Conservation (phyloP, 495 filamentous ascomycete genomes). For the Chaetomium cochliodes region DNA sequence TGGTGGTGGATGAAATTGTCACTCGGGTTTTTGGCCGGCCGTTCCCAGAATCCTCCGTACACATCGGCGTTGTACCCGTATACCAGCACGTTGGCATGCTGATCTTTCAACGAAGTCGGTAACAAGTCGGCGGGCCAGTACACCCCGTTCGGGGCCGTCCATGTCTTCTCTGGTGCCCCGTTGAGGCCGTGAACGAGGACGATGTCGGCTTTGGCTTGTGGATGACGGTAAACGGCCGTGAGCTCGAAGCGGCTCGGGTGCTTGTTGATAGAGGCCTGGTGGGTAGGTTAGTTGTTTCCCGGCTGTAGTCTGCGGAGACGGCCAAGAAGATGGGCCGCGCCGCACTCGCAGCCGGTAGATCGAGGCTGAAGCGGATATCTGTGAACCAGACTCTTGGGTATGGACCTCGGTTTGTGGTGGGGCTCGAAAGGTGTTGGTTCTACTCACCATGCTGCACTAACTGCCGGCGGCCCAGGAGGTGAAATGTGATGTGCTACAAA, state of each 20-base stretch:
- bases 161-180: constrained; percentile 71
- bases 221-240: constrained; percentile 64
- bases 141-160: constrained; percentile 64
- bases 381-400: neutral
- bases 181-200: constrained; percentile 84
- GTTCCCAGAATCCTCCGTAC: constrained; percentile 52
- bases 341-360: constrained; percentile 21
- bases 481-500: neutral
- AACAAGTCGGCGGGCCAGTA: constrained; percentile 80
- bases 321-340: constrained; percentile 16
- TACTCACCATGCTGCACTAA: constrained; percentile 17
- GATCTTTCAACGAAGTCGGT: constrained; percentile 59
- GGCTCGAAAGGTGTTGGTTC: neutral
- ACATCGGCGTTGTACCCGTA: constrained; percentile 88
- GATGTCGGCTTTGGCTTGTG: constrained; percentile 61
- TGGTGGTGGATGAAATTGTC: constrained; percentile 80
- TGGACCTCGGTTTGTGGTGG: neutral
- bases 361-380: neutral
- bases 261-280: constrained; percentile 49
- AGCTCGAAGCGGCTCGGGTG: constrained; percentile 67
- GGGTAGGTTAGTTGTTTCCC: constrained; percentile 12
- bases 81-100: constrained; percentile 68
- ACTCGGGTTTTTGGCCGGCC: constrained; percentile 46
- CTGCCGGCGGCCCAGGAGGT: neutral
- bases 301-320: neutral